Conservation (phyloP, 2,329 filamentous ascomycete genomes). For the Fusarium clavum region DNA sequence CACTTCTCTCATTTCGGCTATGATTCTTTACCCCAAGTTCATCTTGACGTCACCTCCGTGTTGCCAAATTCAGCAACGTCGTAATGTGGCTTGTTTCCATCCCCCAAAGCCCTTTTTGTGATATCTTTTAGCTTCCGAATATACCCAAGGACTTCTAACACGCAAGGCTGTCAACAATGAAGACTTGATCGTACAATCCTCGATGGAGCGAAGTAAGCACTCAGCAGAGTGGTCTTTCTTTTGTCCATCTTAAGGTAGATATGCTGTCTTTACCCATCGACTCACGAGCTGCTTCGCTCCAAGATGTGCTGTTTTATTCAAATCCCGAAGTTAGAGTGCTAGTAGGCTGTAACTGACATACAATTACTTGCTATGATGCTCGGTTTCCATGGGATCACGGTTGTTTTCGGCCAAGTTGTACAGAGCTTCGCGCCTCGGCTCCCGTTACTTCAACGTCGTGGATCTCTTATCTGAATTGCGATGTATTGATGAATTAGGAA, state of each 20-base stretch:
- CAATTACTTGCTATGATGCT: not conserved
- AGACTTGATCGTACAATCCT: not conserved
- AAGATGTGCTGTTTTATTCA: not conserved
- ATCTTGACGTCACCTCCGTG: constrained; percentile 20
- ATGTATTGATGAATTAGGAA: constrained; percentile 5
- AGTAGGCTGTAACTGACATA: not conserved
- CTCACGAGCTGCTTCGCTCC: not conserved
- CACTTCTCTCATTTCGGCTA: not conserved
- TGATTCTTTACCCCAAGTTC: not conserved
- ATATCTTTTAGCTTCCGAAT: not conserved
- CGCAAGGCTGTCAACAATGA: not conserved
- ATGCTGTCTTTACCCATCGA: constrained; percentile 2
- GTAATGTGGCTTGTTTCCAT: not conserved
- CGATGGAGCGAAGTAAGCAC: not conserved
- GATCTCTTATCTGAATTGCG: not conserved
- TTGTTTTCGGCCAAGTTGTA: constrained; percentile 3
- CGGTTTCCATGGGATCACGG: not conserved
- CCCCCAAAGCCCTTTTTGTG: not conserved
- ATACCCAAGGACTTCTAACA: not conserved
- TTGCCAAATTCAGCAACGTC: constrained; percentile 3
- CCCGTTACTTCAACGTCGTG: not conserved
- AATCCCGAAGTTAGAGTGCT: not conserved
- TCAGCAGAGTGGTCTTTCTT: not conserved
- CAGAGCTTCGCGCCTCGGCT: constrained; percentile 27
- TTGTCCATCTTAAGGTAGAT: not conserved